Conservation (phyloP, 106 monocot genomes). For the Dendrobium officinale region DNA sequence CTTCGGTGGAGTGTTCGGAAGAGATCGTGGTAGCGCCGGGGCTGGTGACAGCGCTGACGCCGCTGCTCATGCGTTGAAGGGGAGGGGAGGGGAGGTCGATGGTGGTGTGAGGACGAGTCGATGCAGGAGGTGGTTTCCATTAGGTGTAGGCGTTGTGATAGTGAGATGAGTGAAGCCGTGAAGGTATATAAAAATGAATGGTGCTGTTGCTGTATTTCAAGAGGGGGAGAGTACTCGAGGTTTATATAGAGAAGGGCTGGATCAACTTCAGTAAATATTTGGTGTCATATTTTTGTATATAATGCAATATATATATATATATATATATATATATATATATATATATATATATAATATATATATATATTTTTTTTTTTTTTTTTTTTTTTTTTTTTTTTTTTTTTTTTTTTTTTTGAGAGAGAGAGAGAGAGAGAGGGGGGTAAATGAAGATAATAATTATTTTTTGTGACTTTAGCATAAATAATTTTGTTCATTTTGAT, state of each 20-base stretch:
- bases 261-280: no score
- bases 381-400: no score
- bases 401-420: no score
- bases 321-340: no score
- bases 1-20: constrained; percentile 1
- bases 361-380: no score
- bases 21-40: background rate
- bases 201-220: background rate
- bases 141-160: background rate
- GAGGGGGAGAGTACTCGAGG: background rate
- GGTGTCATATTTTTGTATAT: no score
- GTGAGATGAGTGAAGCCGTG: background rate
- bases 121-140: background rate
- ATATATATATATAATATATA: no score
- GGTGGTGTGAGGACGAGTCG: background rate
- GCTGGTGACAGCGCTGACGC: constrained; percentile 30
- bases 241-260: background rate
- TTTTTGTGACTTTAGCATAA: no score
- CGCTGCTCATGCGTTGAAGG: constrained; percentile 21
- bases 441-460: no score
- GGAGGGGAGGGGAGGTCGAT: background rate
- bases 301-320: no score
- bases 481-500: no score
- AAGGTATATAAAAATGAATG: background rate
- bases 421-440: no score